Conservation (phyloP, 2,329 filamentous ascomycete species). For the Shiraia sp. region DNA sequence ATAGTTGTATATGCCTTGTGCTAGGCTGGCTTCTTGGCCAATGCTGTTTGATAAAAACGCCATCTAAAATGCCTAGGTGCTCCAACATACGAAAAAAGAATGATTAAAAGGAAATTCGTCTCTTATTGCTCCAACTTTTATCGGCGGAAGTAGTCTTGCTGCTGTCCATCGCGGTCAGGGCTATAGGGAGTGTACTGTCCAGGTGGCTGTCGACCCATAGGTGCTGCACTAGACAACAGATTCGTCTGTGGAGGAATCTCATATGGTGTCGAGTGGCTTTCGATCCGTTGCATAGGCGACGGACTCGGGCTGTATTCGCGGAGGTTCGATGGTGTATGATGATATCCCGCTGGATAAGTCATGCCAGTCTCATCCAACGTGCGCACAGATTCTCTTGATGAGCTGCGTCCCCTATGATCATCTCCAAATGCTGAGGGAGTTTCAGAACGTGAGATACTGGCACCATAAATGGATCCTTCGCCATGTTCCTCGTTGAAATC, state of each 20-base stretch:
- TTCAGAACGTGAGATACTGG: slow-evolving; percentile 61
- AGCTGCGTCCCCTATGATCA: slow-evolving; percentile 26
- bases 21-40: too few relatives aligned
- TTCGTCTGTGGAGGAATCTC: slow-evolving; percentile 27
- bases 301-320: slow-evolving; percentile 50
- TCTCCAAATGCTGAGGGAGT: slow-evolving; percentile 54
- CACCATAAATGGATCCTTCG: slow-evolving; percentile 61
- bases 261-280: slow-evolving; percentile 30
- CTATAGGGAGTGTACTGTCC: slow-evolving; percentile 35
- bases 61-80: too few relatives aligned
- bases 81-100: too few relatives aligned
- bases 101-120: slow-evolving; percentile 13
- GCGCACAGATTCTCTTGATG: slow-evolving; percentile 31
- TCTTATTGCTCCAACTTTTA: slow-evolving; percentile 4
- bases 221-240: slow-evolving; percentile 36
- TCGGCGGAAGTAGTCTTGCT: slow-evolving; percentile 28
- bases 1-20: too few relatives aligned
- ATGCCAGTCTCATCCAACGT: slow-evolving; percentile 42
- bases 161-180: slow-evolving; percentile 21
- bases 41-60: too few relatives aligned
- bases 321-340: slow-evolving; percentile 48
- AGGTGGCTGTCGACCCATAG: slow-evolving; percentile 34
- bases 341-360: slow-evolving; percentile 53
- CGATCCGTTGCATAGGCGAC: slow-evolving; percentile 21
- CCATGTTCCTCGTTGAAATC: slow-evolving; percentile 88